phyloP scores from a whole-genome alignment of 2,329 filamentous ascomycete species.

The Neopestalotiopsis clavispora region DNA sequence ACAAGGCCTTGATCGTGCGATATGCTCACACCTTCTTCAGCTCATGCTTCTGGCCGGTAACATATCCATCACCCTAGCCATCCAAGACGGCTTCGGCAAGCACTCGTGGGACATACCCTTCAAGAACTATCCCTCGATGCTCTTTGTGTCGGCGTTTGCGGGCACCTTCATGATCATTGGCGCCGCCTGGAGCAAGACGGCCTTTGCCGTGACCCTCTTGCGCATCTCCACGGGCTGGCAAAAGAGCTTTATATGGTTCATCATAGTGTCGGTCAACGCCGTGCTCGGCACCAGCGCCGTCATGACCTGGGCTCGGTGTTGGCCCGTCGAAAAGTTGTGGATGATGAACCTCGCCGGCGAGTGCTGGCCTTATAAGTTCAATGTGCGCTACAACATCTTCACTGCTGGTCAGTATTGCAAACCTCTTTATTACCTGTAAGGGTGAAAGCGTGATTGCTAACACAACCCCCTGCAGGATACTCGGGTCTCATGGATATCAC shows the following conservation, averaged over 20 bases:
- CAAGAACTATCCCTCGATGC: constrained; percentile 23
- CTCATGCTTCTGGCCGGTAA: constrained; percentile 21
- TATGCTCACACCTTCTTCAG: not conserved
- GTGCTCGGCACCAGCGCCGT: constrained; percentile 31
- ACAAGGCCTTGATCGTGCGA: too few relatives aligned
- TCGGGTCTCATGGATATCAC: constrained; percentile 44
- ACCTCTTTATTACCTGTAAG: not conserved
- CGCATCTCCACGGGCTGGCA: constrained; percentile 34
- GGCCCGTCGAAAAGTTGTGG: constrained; percentile 35
- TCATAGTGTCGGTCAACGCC: constrained; percentile 39
- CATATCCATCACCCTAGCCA: constrained; percentile 21
- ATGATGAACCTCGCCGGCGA: constrained; percentile 27
- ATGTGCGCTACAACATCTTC: constrained; percentile 38
- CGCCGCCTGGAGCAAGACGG: constrained; percentile 42
- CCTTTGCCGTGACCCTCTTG: constrained; percentile 42
- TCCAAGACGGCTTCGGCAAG: constrained; percentile 26
- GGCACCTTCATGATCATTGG: constrained; percentile 33
- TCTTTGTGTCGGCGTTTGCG: constrained; percentile 25
- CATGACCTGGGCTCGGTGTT: constrained; percentile 37
- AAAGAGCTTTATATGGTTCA: constrained; percentile 35
- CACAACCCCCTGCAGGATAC: constrained; percentile 24
- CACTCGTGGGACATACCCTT: constrained; percentile 22
- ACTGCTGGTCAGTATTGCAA: constrained; percentile 28
- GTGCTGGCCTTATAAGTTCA: constrained; percentile 36
- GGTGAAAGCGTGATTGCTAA: constrained; percentile 15